phyloP scores from a whole-genome alignment of 2,329 filamentous ascomycete species.

The Didymella pomorum region DNA sequence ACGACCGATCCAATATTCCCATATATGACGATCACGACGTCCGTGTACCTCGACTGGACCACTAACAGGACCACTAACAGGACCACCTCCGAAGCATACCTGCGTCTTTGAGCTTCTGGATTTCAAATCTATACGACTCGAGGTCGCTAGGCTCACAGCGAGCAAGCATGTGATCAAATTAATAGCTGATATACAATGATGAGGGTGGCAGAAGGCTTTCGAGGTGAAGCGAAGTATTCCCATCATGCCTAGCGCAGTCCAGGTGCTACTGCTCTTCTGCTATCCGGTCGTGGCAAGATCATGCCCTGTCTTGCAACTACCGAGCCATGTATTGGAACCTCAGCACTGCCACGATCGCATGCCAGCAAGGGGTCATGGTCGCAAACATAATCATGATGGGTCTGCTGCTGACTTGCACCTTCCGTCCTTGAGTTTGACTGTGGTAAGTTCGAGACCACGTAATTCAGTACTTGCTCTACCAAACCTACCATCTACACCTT shows the following conservation, averaged over 20 bases:
- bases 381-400: no score
- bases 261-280: no score
- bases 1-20: background rate
- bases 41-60: no score
- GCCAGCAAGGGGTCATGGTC: background rate
- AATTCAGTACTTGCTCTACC: background rate
- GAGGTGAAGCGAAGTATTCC: background rate
- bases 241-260: background rate
- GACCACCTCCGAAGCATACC: background rate
- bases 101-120: background rate
- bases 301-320: background rate
- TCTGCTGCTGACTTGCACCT: background rate
- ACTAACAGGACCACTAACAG: no score
- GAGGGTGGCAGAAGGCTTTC: background rate
- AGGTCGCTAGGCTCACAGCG: background rate
- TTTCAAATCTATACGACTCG: background rate
- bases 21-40: background rate
- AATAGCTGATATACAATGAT: background rate
- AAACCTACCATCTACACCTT: constrained; percentile 3
- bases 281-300: no score
- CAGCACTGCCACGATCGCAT: background rate
- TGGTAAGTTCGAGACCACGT: background rate
- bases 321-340: background rate
- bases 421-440: background rate
- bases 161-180: background rate